phyloP scores from a whole-genome alignment of 495 filamentous ascomycete species.

The Talaromyces stipitatus region DNA sequence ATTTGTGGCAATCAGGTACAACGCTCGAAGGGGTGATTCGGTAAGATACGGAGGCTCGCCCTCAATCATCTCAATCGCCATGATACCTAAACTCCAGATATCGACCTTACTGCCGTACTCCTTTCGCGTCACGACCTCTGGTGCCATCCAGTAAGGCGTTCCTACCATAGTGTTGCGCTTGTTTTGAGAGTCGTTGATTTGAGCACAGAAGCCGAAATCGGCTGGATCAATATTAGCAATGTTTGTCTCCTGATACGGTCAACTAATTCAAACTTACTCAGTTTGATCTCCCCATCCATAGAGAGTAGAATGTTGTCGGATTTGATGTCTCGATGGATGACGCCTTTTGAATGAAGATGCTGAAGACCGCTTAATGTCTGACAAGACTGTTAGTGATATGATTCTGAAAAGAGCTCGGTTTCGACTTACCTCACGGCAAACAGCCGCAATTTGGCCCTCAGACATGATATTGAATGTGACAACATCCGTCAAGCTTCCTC shows the following conservation, averaged over 20 bases:
- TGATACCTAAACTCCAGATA: slow-evolving; percentile 97
- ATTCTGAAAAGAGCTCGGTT: not conserved
- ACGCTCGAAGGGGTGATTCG: slow-evolving; percentile 84
- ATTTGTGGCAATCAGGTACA: slow-evolving; percentile 96
- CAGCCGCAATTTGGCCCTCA: slow-evolving; percentile 91
- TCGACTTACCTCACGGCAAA: slow-evolving; percentile 72
- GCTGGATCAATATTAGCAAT: slow-evolving; percentile 47
- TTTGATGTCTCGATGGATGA: slow-evolving; percentile 98
- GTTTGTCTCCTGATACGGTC: not conserved
- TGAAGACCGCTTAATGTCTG: slow-evolving; percentile 84
- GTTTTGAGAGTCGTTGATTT: slow-evolving; percentile 94
- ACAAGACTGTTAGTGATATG: not conserved
- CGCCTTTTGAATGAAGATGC: slow-evolving; percentile 93
- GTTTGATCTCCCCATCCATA: slow-evolving; percentile 94
- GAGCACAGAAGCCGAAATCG: slow-evolving; percentile 98
- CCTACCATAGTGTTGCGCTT: slow-evolving; percentile 99
- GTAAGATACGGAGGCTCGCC: slow-evolving; percentile 96
- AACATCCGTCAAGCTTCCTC: slow-evolving; percentile 93
- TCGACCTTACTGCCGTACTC: slow-evolving; percentile 98
- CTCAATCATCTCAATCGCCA: slow-evolving; percentile 99
- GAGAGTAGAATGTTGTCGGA: slow-evolving; percentile 95
- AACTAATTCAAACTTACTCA: slow-evolving; percentile 57
- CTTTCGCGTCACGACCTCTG: slow-evolving; percentile 93
- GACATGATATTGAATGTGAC: slow-evolving; percentile 99
- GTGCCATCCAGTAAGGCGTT: slow-evolving; percentile 99